These are phyloP conservation scores for Grosmannia huntii DNA, from an alignment of 2,329 filamentous ascomycete species.

Conservation along the genomic window DNA sequence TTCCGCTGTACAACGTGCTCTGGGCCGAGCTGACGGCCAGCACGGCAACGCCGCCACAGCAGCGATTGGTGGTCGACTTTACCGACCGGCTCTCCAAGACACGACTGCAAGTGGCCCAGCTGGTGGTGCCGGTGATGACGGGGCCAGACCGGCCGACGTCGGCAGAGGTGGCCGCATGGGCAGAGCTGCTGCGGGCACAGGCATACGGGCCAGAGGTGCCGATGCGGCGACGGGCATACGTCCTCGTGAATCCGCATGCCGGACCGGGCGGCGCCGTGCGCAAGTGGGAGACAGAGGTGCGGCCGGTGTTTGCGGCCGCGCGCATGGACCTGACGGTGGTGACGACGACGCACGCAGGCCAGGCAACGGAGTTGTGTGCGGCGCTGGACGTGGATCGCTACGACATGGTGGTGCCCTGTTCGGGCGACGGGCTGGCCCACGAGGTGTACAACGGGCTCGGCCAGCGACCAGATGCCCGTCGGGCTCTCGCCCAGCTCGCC, in stretches of 20 bases:
- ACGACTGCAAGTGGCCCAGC: slow-evolving; percentile 15
- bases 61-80: slow-evolving; percentile 54
- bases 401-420: slow-evolving; percentile 80
- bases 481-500: slow-evolving; percentile 63
- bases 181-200: slow-evolving; percentile 47
- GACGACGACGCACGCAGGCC: slow-evolving; percentile 56
- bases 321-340: slow-evolving; percentile 64
- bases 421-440: slow-evolving; percentile 81
- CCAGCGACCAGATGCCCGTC: slow-evolving; percentile 58
- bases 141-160: slow-evolving; percentile 18
- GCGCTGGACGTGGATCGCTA: slow-evolving; percentile 65
- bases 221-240: slow-evolving; percentile 64
- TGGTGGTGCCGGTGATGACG: slow-evolving; percentile 1
- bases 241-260: slow-evolving; percentile 83
- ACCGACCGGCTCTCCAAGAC: slow-evolving; percentile 48
- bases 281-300: slow-evolving; percentile 61
- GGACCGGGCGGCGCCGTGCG: slow-evolving; percentile 66
- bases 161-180: slow-evolving; percentile 45
- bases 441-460: slow-evolving; percentile 92
- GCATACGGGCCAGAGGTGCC: slow-evolving; percentile 58
- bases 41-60: slow-evolving; percentile 27
- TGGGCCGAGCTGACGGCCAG: slow-evolving; percentile 51
- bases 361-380: slow-evolving; percentile 66
- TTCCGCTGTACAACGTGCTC: slow-evolving; percentile 73
- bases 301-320: slow-evolving; percentile 73